Evolutionary conservation across 306 rosid genomes (phyloP), one percentile per base, ranked within the genome.

Genomic region (Fragaria nilgerrensis): DNA sequence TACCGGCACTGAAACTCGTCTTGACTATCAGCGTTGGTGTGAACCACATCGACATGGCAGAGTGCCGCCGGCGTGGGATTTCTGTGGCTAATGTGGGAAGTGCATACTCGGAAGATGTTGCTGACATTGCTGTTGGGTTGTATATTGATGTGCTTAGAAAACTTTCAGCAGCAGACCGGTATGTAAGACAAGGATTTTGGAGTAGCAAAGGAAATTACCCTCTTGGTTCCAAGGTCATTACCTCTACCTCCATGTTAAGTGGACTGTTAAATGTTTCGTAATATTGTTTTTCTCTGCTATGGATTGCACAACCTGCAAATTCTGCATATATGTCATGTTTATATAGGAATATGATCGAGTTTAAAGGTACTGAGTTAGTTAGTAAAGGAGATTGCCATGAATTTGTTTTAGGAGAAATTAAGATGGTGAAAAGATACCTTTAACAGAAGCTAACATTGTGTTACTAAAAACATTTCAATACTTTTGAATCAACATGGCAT

Each of bases 1-100:
- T 85, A 0, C 94, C 91, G 0, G 81, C 87, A 1, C 81, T 89
- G 43, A 66, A 80, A 59, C 84, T 87, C 2, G 16, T 89, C 12
- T 65, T 82, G 64, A 82, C 82, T 49, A 0, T 80, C 58, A 84
- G 87, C 48, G 66, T 43, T 20, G 90, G 91, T 22, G 74, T 78
- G 16, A 68, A 89, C 9, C 89, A 84, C 76, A 85, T 89, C 0
- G 89, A 89, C 77, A 63, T 89, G 45, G 1, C 6, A 4, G 93
- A 89, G 81, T 89, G 91, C 63, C 79, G 80, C 63, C 78, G 82
- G 43, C 85, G 83, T 2, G 87, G 88, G 3, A 74, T 89, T n/a
- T 72, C 73, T 27, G 71, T 85, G 0, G 76, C 88, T 34, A 49
- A 27, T 25, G 79, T 78, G 20, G 86, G 87, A 19, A 68, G 7